Evolutionary conservation across 768 basidiomycete genomes (phyloP), one percentile per base, ranked within the genome.

Genomic region (Hydnomerulius pinastri): DNA sequence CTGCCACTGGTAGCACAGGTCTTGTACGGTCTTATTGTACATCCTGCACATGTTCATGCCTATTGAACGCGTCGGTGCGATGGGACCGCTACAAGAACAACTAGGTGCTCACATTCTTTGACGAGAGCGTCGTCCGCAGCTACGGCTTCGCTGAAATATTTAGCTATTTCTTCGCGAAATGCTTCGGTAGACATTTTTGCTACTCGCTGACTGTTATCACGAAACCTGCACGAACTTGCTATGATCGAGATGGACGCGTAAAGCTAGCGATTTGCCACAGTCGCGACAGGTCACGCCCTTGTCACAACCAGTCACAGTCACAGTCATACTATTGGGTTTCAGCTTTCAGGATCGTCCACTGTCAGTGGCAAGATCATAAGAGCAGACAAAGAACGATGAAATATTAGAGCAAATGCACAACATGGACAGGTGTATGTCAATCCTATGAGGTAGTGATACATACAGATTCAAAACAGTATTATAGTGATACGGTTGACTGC

Each of bases 1-100:
- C 61, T 91, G 85, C 76, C 85, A 83, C 64, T 89, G 90, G 67
- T 73, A 90, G 33, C 74, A 75, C 17, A 91, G 73, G 41, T 71
- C 63, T 20, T 81, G 74, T 18, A 83, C 74, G 25, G 70, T 56
- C 32, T 85, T 29, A 50, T 79, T 77, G 69, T 82, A 86, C 56
- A 78, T 79, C 62, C 77, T 73, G 63, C 89, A 91, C 52, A 90
- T 73, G 21, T 75, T 73, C 27, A 77, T 74, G 56, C 87, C 88
- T 90, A 18, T 39, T 6, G 21, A 50, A 59, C 50, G 44, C 49
- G 61, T 63, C 30, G 46, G 51, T 24, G 42, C 11, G 20, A 43
- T 24, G 12, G 27, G 30, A 15, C 13, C n/a, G 18, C 18, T 13
- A 23, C 30, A 10, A 11, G 37, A 43, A 41, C 15, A 4, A 40